A percentile compares a stretch with the other conserved stretches of the same genome.
Conservation (phyloP, 352 stramenopile genomes). For the Thraustochytrium sp. region DNA sequence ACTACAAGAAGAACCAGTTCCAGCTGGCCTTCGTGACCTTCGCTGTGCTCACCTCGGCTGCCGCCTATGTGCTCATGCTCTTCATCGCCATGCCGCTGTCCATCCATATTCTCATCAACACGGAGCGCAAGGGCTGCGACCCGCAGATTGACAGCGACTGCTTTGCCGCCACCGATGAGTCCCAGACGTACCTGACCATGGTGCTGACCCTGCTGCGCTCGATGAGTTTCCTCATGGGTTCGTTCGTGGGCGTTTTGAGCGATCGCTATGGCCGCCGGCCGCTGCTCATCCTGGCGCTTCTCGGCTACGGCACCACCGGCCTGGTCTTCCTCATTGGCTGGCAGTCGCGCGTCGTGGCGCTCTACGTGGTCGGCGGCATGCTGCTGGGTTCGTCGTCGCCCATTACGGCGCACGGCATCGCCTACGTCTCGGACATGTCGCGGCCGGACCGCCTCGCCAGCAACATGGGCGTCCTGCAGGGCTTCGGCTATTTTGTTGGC, state of each 20-base stretch:
- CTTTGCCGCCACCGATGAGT: constrained; percentile 42
- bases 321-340: constrained; percentile 41
- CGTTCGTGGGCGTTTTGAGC: not conserved
- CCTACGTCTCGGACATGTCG: constrained; percentile 44
- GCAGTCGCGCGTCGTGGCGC: not conserved
- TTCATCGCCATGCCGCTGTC: constrained; percentile 45
- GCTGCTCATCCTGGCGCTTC: constrained; percentile 38
- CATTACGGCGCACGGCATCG: constrained; percentile 37
- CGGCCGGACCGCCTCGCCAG: constrained; percentile 29
- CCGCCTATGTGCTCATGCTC: constrained; percentile 45
- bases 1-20: not conserved
- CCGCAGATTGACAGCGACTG: constrained; percentile 12
- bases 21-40: constrained; percentile 31
- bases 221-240: constrained; percentile 44
- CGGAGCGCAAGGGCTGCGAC: constrained; percentile 39
- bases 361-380: constrained; percentile 45
- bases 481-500: constrained; percentile 44
- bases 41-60: constrained; percentile 15
- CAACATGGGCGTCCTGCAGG: constrained; percentile 44
- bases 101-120: constrained; percentile 46
- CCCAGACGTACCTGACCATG: constrained; percentile 15
- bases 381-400: constrained; percentile 27
- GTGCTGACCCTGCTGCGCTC: constrained; percentile 31
- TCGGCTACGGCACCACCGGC: constrained; percentile 19
- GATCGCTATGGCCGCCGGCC: constrained; percentile 37